These are phyloP conservation scores for Ricinus communis DNA, from an alignment of 345 rosid species.

Conservation along the genomic window DNA sequence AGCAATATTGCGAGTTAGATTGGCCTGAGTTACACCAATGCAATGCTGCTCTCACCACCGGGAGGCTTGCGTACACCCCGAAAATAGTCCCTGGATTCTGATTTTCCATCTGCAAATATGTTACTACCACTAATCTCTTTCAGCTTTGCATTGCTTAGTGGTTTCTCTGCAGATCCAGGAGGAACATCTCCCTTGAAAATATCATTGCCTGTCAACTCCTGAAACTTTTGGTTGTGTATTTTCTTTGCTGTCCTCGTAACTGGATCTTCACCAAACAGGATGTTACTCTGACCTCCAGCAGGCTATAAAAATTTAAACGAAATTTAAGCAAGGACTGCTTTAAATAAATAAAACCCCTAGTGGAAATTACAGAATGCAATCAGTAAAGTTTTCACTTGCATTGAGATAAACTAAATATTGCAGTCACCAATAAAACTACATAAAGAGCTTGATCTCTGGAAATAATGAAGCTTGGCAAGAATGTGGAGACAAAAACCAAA, in stretches of 20 bases:
- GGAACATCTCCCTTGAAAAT: conserved; percentile 33
- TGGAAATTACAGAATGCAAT: neutral
- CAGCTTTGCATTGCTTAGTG: conserved; percentile 24
- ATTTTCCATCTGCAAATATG: conserved; percentile 29
- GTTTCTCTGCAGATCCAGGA: conserved; percentile 25
- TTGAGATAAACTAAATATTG: neutral
- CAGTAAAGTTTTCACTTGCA: neutral
- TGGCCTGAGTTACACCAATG: conserved; percentile 13
- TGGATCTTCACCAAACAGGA: conserved; percentile 64
- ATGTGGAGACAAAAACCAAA: neutral
- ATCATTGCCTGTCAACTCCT: conserved; percentile 28
- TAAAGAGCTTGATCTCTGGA: neutral
- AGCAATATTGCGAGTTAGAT: conserved; percentile 6
- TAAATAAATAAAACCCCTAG: neutral
- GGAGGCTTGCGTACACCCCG: conserved; percentile 32
- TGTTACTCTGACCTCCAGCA: conserved; percentile 81
- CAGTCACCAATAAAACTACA: neutral
- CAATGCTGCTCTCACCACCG: conserved; percentile 30
- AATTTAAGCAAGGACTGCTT: neutral
- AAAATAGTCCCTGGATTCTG: conserved; percentile 30
- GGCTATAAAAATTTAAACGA: conserved; percentile 37
- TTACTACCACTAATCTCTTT: conserved; percentile 33
- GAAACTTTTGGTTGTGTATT: conserved; percentile 33
- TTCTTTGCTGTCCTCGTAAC: conserved; percentile 18
- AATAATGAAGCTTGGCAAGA: neutral